Base-by-base conservation (phyloP, 2,329 filamentous ascomycete species). In the Reticulascus tulasneorum region DNA sequence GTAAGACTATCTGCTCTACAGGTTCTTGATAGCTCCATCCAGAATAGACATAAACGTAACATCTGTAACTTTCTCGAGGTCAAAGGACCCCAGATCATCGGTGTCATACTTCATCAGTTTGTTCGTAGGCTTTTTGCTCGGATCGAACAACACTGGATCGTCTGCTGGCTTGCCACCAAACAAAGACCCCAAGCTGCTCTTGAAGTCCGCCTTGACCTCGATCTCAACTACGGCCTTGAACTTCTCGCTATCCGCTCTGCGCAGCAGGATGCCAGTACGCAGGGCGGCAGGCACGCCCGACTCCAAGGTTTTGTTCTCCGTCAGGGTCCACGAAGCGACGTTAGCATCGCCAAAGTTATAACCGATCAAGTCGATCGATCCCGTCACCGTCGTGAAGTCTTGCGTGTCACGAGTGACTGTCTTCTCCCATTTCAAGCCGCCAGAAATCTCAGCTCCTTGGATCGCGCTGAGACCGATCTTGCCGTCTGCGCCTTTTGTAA, bases 201-300 rank as follows among this genome's bases (percentile, higher is more conserved):
- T 51, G 29, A 51, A 53, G 11, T 59, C 56, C 2, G 49, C 53
- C 20, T 45, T 45, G 6, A 46, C 53, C 26, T 47, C 33, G 35
- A 59, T 47, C 13, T 45, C 49, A 27, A 58, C 42, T n/a, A 31
- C 45, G 30, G 53, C 55, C 23, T 50, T 33, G 22, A 60, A 60
- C 2, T 45, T 41, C 10, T 41, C 45, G 3, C 57, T 47, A 15
- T 52, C 45, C 10, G 44, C 35, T n/a, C 51, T 44, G 29, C 44
- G 45, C 12, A 55, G 34, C 15, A 54, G 35, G 6, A 56, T 45
- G 0, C 48, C 53, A 1, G 44, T 47, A 18, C 42, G 39, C 18
- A 56, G 30, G 7, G 36, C 37, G 2, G 37, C 37, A 1, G 52
- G 48, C 4, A 56, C 44, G 1, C 53, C 52, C 6, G 43, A 43